Evolutionary conservation across 2,329 filamentous ascomycete species (phyloP).

Genomic region (Setomelanomma holmii): DNA sequence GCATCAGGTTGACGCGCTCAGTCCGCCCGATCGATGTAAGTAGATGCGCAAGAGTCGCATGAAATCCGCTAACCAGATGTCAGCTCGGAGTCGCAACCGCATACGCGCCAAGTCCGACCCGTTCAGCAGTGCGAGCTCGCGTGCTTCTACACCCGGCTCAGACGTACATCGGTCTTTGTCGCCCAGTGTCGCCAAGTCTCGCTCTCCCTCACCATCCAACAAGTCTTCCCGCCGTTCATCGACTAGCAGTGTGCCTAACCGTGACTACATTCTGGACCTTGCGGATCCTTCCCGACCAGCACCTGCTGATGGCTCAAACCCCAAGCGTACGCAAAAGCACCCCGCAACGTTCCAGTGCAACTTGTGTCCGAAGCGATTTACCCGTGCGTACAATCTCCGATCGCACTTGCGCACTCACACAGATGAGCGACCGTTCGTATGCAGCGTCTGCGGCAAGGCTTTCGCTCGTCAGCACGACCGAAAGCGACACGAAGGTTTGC

Average conservation of each 20-base stretch:
- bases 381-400: conserved; percentile 92
- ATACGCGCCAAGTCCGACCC: conserved; percentile 68
- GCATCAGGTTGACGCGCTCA: conserved; percentile 76
- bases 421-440: conserved; percentile 95
- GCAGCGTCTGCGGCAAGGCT: conserved; percentile 94
- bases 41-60: conserved; percentile 29
- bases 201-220: conserved; percentile 57
- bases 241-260: conserved; percentile 61
- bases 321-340: conserved; percentile 94
- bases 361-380: conserved; percentile 94
- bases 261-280: conserved; percentile 85
- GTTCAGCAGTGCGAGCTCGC: conserved; percentile 57
- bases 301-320: conserved; percentile 48
- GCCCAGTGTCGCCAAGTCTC: conserved; percentile 53
- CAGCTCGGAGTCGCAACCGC: conserved; percentile 62
- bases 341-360: conserved; percentile 96
- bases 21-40: conserved; percentile 74
- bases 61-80: conserved; percentile 23
- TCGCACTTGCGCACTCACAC: conserved; percentile 96
- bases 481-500: conserved; percentile 94
- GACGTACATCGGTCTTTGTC: conserved; percentile 50
- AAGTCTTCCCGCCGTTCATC: conserved; percentile 59
- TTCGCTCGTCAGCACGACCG: conserved; percentile 97
- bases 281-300: conserved; percentile 86
- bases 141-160: conserved; percentile 52